phyloP scores from a whole-genome alignment of 805 yeast genomes.

The Cyberlindnera samutprakarnensis region DNA sequence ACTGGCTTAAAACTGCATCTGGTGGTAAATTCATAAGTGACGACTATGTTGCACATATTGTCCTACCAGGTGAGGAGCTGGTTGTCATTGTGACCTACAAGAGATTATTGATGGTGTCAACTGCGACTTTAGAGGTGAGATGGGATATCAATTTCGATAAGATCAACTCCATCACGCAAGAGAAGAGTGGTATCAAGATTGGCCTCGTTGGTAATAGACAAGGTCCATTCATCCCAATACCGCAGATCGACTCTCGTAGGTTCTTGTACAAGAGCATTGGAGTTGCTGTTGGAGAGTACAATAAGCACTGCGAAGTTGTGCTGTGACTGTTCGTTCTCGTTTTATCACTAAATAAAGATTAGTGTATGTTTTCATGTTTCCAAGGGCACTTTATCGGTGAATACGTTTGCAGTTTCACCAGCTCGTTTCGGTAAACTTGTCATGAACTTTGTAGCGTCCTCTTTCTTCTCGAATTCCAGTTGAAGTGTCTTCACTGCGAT shows the following conservation, averaged over 20 bases:
- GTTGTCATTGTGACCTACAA: conserved; percentile 70
- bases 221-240: conserved; percentile 77
- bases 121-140: conserved; percentile 49
- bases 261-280: conserved; percentile 68
- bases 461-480: conserved; percentile 47
- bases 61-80: conserved; percentile 72
- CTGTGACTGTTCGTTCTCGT: conserved; percentile 13
- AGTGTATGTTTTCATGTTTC: not conserved
- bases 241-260: conserved; percentile 54
- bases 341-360: not conserved
- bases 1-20: conserved; percentile 76
- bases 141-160: conserved; percentile 69
- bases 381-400: conserved; percentile 1
- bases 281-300: conserved; percentile 74
- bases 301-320: conserved; percentile 55
- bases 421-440: conserved; percentile 38
- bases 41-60: conserved; percentile 75
- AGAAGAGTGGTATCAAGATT: conserved; percentile 70
- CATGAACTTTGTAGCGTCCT: conserved; percentile 38
- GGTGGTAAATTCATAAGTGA: conserved; percentile 75
- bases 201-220: conserved; percentile 45
- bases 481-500: conserved; percentile 34
- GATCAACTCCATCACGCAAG: conserved; percentile 66
- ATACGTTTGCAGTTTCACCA: conserved; percentile 24
- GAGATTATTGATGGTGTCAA: conserved; percentile 59